phyloP scores from a whole-genome alignment of 345 rosid species.

The Aegle marmelos region DNA sequence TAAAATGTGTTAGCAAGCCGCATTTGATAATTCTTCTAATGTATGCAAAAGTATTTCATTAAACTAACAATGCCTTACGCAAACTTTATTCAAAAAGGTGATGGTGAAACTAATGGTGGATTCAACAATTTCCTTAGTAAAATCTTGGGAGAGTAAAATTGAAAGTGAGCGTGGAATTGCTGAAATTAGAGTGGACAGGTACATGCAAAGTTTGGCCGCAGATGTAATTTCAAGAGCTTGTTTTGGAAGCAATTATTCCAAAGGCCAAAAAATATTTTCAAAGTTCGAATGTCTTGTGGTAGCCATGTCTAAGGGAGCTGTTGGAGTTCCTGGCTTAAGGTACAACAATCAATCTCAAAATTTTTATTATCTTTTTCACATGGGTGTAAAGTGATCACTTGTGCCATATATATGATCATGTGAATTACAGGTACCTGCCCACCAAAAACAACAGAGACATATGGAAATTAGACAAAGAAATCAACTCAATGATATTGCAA shows the following conservation, averaged over 20 bases:
- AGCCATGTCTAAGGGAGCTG: slow-evolving; percentile 20
- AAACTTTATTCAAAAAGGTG: slow-evolving; percentile 20
- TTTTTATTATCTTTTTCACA: too few relatives aligned
- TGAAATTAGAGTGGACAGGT: slow-evolving; percentile 25
- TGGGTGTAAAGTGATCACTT: neutral
- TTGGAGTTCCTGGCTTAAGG: slow-evolving; percentile 39
- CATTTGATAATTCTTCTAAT: neutral
- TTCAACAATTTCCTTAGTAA: slow-evolving; percentile 25
- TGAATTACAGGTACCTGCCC: slow-evolving; percentile 25
- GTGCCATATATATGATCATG: neutral
- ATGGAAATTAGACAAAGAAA: slow-evolving; percentile 43
- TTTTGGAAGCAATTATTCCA: slow-evolving; percentile 47
- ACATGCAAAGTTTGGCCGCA: slow-evolving; percentile 43
- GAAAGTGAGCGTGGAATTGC: slow-evolving; percentile 12
- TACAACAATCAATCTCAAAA: neutral
- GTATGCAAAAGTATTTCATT: neutral
- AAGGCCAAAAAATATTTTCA: slow-evolving; percentile 43
- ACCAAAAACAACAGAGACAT: slow-evolving; percentile 30
- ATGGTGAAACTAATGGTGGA: slow-evolving; percentile 45
- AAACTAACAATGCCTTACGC: neutral
- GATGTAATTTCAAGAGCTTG: slow-evolving; percentile 52
- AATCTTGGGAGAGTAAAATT: slow-evolving; percentile 33
- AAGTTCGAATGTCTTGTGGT: slow-evolving; percentile 37
- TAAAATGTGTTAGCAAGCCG: too few relatives aligned
- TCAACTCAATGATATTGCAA: slow-evolving; percentile 22